A percentile compares a stretch with the other conserved stretches of the same genome.
These are phyloP conservation scores for Linum lewisii DNA, from an alignment of 345 rosid genomes.

Conservation along the genomic window DNA sequence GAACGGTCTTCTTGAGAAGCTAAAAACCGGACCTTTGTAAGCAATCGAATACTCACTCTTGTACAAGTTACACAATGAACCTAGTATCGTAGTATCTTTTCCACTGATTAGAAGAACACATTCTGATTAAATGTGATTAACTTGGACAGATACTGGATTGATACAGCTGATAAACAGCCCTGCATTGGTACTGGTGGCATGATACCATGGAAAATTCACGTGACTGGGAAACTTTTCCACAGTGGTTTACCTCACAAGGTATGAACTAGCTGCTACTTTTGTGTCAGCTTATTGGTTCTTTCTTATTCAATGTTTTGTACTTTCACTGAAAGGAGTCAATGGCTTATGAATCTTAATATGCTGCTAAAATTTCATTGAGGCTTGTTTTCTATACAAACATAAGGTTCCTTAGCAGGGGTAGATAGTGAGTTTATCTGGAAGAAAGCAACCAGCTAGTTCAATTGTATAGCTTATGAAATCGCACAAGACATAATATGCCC, in stretches of 20 bases:
- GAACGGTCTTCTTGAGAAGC: slow-evolving; percentile 70
- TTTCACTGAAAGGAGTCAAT: no score
- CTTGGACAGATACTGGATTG: slow-evolving; percentile 78
- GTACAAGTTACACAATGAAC: no score
- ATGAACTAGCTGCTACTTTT: slow-evolving; percentile 4
- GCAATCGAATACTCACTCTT: slow-evolving; percentile 8
- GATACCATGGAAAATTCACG: slow-evolving; percentile 94
- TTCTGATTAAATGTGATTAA: slow-evolving; percentile 8
- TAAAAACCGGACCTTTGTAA: slow-evolving; percentile 89
- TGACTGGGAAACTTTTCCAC: slow-evolving; percentile 88
- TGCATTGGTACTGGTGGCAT: slow-evolving; percentile 98
- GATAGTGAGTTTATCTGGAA: no score
- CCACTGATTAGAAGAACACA: neutral
- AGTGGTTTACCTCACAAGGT: slow-evolving; percentile 97
- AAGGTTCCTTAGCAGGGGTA: no score
- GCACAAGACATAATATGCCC: no score
- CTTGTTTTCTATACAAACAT: no score
- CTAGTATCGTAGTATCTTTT: neutral
- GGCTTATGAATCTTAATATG: no score
- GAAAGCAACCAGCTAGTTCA: no score
- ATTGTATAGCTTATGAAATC: no score
- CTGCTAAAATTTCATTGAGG: no score
- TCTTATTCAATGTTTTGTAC: no score
- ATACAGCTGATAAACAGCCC: slow-evolving; percentile 97
- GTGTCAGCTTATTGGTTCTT: neutral